Percentiles rank a stretch among this genome's conserved stretches.
Conservation (phyloP, 805 yeast genomes). For the Pichia paraexigua region DNA sequence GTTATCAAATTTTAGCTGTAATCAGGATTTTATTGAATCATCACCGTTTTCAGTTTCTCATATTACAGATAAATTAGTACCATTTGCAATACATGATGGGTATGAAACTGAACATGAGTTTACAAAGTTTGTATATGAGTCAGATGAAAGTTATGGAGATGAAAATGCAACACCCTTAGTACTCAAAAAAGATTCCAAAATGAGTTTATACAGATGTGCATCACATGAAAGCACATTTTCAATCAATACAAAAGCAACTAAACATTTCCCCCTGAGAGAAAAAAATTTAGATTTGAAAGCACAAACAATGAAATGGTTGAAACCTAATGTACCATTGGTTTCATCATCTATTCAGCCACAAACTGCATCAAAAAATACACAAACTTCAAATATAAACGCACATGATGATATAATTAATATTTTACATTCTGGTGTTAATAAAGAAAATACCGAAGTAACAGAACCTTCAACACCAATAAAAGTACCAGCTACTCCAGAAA, state of each 20-base stretch:
- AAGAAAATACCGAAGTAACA: slow-evolving; percentile 1
- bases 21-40: slow-evolving; percentile 6
- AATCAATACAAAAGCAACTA: background rate
- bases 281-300: slow-evolving; percentile 17
- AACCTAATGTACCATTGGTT: slow-evolving; percentile 20
- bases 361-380: background rate
- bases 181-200: slow-evolving; percentile 7
- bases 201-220: slow-evolving; percentile 13
- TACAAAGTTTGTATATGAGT: slow-evolving; percentile 2
- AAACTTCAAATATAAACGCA: slow-evolving; percentile 1
- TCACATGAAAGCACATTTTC: slow-evolving; percentile 28
- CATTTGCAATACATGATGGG: background rate
- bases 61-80: background rate
- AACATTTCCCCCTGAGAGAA: slow-evolving; percentile 1
- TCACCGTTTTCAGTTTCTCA: slow-evolving; percentile 16
- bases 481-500: background rate
- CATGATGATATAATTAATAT: slow-evolving; percentile 12
- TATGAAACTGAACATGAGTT: background rate
- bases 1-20: background rate
- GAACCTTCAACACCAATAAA: slow-evolving; percentile 2
- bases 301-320: slow-evolving; percentile 27
- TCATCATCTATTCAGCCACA: slow-evolving; percentile 9
- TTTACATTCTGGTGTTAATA: slow-evolving; percentile 6
- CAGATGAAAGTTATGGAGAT: slow-evolving; percentile 21
- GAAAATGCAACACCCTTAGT: slow-evolving; percentile 19